Evolutionary conservation across 306 rosid species (phyloP), one percentile per base, ranked within the genome.

Genomic region (Vigna hirtella): DNA sequence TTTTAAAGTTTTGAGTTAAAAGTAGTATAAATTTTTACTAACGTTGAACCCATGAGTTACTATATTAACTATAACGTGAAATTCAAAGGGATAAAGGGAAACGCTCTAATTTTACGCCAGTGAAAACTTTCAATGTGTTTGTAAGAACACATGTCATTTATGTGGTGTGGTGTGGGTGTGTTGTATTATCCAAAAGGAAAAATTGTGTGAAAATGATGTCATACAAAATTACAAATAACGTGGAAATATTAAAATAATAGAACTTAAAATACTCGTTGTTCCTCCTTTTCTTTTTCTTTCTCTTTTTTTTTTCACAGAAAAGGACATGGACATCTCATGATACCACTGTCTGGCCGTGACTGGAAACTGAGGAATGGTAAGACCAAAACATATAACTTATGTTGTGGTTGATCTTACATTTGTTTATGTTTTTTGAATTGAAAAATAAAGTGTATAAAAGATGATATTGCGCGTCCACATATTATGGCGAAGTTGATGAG

Each of bases 401-500:
- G 51, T 65, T 55, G 51, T 36, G 66, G 58, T 38, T 81, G 48
- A 40, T 78, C 9, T 63, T 36, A 71, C 57, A 59, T 51, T 51
- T 42, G 57, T 40, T 42, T 50, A 1, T 22, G 36, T 65, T 76
- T 30, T 30, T 22, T 62, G 34, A 12, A 32, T 26, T 58, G 26
- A 42, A 62, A 72, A 28, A 12, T 2, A 7, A 57, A 36, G 8
- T 13, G 70, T 38, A 30, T 30, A 75, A 3, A 74, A 48, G 47
- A 2, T 28, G 65, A 48, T 26, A 63, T 43, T 56, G 32, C 11
- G 67, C 56, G 52, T 64, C 79, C 82, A 75, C 9, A 47, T 59
- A 66, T 48, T 66, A 58, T 48, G 82, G 77, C 84, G 82, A 71
- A 57, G 55, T 76, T 84, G 26, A 66, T 80, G 82, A 22, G 36